Conservation (phyloP, 192 early-diverging fungal species). For the Coemansia sp. region DNA sequence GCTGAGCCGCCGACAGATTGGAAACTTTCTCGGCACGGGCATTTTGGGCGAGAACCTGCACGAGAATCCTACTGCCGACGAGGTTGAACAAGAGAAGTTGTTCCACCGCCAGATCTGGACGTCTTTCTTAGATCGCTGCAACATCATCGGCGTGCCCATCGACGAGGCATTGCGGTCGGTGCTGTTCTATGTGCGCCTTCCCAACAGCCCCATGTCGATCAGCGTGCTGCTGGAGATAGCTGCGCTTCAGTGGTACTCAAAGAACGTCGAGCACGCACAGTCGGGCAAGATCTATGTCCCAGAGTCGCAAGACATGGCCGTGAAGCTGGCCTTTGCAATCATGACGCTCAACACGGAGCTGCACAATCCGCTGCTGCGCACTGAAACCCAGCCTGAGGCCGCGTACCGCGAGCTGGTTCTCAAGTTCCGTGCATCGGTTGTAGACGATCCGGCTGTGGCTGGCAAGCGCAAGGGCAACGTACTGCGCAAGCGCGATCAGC, state of each 20-base stretch:
- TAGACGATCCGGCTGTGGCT: constrained; percentile 52
- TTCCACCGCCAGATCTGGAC: constrained; percentile 56
- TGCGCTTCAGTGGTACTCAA: constrained; percentile 52
- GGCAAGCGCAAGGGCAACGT: constrained; percentile 57
- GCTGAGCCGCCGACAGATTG: constrained; percentile 54
- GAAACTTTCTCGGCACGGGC: constrained; percentile 49
- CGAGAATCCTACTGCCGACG: constrained; percentile 44
- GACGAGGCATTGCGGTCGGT: constrained; percentile 57
- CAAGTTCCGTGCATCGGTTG: constrained; percentile 55
- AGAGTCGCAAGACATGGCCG: constrained; percentile 50
- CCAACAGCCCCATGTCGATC: constrained; percentile 39
- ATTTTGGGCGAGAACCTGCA: constrained; percentile 53
- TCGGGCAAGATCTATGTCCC: constrained; percentile 40
- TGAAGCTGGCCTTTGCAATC: constrained; percentile 55
- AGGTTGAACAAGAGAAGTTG: constrained; percentile 50
- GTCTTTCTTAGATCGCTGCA: constrained; percentile 53
- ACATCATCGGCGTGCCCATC: constrained; percentile 47
- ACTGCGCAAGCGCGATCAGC: constrained; percentile 59
- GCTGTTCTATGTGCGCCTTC: constrained; percentile 52
- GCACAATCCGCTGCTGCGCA: constrained; percentile 54
- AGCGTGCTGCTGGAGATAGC: constrained; percentile 52
- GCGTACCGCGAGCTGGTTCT: constrained; percentile 46
- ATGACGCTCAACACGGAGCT: constrained; percentile 57
- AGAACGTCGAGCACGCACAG: constrained; percentile 30
- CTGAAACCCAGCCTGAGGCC: constrained; percentile 41